A percentile compares a stretch with the other conserved stretches of the same genome.
These are phyloP conservation scores for Microsporum canis DNA, from an alignment of 2,329 filamentous ascomycete species.

Conservation along the genomic window DNA sequence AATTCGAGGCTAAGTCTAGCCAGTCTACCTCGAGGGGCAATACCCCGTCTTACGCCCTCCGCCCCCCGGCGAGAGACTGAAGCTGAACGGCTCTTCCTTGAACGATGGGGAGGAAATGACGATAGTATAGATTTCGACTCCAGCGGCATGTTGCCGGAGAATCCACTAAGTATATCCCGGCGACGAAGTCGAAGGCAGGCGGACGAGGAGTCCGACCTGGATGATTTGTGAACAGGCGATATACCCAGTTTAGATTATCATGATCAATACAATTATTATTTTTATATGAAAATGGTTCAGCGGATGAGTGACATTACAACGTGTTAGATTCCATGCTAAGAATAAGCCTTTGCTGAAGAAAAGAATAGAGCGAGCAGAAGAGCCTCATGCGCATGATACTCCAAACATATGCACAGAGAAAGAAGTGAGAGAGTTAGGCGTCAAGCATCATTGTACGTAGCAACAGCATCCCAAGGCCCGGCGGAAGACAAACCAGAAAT, in stretches of 20 bases:
- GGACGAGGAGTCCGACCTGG: slow-evolving; percentile 2
- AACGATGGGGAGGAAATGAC: slow-evolving; percentile 30
- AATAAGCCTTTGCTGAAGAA: not conserved
- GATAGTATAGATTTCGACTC: slow-evolving; percentile 22
- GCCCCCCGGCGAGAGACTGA: slow-evolving; percentile 25
- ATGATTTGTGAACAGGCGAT: not conserved
- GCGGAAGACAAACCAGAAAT: not conserved
- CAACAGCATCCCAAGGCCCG: not conserved
- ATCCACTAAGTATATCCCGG: slow-evolving; percentile 12
- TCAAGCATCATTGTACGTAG: not conserved
- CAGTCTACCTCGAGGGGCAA: slow-evolving; percentile 18
- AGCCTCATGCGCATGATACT: not conserved
- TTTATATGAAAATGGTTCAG: not conserved
- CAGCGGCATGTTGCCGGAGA: slow-evolving; percentile 26
- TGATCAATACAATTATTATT: not conserved
- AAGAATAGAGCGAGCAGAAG: not conserved
- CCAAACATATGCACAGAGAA: not conserved
- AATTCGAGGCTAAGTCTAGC: slow-evolving; percentile 9
- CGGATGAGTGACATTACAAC: not conserved
- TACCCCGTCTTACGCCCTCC: slow-evolving; percentile 21
- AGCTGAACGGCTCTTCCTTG: slow-evolving; percentile 30
- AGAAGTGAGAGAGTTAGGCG: not conserved
- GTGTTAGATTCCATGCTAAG: not conserved
- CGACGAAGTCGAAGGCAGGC: slow-evolving; percentile 3
- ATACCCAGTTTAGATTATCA: not conserved